A percentile compares a stretch with the other conserved stretches of the same genome.
phyloP scores from a whole-genome alignment of 371 early-diverging fungal species.

The Mortierella sp. region DNA sequence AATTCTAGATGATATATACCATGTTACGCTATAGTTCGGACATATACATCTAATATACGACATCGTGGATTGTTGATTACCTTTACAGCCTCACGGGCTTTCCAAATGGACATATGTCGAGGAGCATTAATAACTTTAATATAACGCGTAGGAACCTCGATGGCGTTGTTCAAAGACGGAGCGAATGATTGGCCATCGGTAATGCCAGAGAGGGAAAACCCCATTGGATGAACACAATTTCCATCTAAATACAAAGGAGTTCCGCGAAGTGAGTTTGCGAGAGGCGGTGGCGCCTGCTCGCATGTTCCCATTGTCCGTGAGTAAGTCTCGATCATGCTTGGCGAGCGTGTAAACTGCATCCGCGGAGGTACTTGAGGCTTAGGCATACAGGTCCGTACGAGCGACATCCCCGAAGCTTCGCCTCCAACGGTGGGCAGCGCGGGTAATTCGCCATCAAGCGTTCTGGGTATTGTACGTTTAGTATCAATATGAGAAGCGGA shows the following conservation, averaged over 20 bases:
- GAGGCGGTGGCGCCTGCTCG: background rate
- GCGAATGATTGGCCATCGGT: background rate
- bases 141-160: constrained; percentile 27
- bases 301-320: background rate
- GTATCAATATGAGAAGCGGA: background rate
- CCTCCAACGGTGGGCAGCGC: background rate
- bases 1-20: constrained; percentile 9
- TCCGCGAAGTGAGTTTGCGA: background rate
- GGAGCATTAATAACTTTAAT: constrained; percentile 29
- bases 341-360: background rate
- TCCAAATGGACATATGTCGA: constrained; percentile 35
- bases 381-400: background rate
- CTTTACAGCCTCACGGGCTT: constrained; percentile 34
- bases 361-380: background rate
- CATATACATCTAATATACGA: background rate
- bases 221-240: background rate
- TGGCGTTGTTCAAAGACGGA: background rate
- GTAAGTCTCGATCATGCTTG: background rate
- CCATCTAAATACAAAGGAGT: background rate
- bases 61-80: constrained; percentile 5
- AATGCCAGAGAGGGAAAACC: background rate
- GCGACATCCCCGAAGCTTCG: no score
- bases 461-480: no score
- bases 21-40: background rate
- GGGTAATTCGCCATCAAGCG: no score